A percentile compares a stretch with the other conserved stretches of the same genome.
These are phyloP conservation scores for Rhizopogon vinicolor DNA, from an alignment of 768 basidiomycete species.

Conservation along the genomic window DNA sequence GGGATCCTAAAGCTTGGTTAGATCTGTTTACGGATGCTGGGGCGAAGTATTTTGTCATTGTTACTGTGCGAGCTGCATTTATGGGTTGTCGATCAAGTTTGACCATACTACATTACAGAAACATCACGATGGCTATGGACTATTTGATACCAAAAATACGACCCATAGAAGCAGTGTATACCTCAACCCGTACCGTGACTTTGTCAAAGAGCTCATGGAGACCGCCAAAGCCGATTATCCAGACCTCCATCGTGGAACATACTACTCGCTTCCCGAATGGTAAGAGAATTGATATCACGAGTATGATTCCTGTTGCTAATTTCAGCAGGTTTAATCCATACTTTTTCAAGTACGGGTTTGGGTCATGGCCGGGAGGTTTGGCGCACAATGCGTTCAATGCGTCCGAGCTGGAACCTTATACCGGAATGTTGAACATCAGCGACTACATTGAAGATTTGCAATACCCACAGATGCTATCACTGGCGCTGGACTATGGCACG, in stretches of 20 bases:
- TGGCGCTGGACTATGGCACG: conserved; percentile 41
- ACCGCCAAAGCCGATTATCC: conserved; percentile 48
- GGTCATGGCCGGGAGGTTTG: conserved; percentile 48
- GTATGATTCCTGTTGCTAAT: background rate
- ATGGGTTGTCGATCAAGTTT: background rate
- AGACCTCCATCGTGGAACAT: conserved; percentile 49
- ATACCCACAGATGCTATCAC: conserved; percentile 46
- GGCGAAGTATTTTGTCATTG: conserved; percentile 59
- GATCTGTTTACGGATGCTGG: conserved; percentile 52
- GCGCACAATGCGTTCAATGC: conserved; percentile 47
- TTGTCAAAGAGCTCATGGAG: conserved; percentile 45
- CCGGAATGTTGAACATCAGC: conserved; percentile 41
- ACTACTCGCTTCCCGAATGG: conserved; percentile 57
- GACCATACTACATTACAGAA: conserved; percentile 29
- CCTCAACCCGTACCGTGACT: conserved; percentile 47
- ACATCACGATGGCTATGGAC: conserved; percentile 57
- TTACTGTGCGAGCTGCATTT: conserved; percentile 33
- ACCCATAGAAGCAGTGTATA: conserved; percentile 45
- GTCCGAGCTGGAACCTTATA: conserved; percentile 48
- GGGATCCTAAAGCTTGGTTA: conserved; percentile 46
- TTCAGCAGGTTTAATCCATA: conserved; percentile 50
- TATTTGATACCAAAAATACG: conserved; percentile 54
- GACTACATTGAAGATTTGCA: conserved; percentile 51
- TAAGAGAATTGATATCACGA: conserved; percentile 5
- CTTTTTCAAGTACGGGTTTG: conserved; percentile 45